A percentile compares a stretch with the other conserved stretches of the same genome.
phyloP scores from a whole-genome alignment of 345 rosid genomes.

The Microthlaspi erraticum region DNA sequence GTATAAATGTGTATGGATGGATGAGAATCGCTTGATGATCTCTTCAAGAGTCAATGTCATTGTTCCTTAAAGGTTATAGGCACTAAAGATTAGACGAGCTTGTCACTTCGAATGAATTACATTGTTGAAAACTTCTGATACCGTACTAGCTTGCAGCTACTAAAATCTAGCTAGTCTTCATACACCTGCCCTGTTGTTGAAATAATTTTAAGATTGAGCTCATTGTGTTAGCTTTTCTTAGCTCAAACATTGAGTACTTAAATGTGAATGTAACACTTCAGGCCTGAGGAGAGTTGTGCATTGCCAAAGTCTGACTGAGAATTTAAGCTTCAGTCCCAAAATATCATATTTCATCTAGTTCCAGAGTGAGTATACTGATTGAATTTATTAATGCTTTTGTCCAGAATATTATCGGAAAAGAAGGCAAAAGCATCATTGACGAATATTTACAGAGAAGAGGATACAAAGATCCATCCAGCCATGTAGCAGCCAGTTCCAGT shows the following conservation, averaged over 20 bases:
- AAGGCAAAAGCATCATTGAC: constrained; percentile 72
- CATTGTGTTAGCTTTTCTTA: neutral
- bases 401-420: constrained; percentile 86
- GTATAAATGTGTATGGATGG: neutral
- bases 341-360: constrained; percentile 9
- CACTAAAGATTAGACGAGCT: constrained; percentile 13
- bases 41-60: neutral
- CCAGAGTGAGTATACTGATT: constrained; percentile 8
- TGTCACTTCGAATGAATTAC: neutral
- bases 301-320: constrained; percentile 6
- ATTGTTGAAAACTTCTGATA: neutral
- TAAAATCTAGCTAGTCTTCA: constrained; percentile 17
- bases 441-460: constrained; percentile 81
- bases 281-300: constrained; percentile 1
- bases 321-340: too few relatives aligned
- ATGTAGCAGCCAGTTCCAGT: constrained; percentile 42
- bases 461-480: constrained; percentile 49
- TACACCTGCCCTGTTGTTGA: neutral
- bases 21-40: neutral
- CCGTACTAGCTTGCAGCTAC: constrained; percentile 21
- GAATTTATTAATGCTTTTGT: constrained; percentile 9
- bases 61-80: neutral
- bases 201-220: neutral
- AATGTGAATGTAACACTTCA: neutral
- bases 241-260: constrained; percentile 11